Evolutionary conservation across 805 yeast species (phyloP).

Genomic region (Starmerella sirachaensis): DNA sequence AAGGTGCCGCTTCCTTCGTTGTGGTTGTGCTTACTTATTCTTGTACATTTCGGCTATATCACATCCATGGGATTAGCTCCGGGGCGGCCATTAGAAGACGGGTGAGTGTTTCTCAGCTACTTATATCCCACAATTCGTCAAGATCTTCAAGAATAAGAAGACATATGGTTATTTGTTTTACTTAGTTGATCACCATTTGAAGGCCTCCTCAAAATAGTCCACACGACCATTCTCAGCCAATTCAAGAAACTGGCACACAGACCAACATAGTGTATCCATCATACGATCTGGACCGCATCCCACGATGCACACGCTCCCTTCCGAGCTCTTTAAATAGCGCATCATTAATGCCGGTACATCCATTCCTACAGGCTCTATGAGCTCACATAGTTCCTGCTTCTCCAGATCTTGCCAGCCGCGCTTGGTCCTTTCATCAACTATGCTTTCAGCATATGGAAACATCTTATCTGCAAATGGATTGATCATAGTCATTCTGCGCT

Average conservation of each 20-base stretch:
- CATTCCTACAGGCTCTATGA: conserved; percentile 14
- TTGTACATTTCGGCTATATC: background rate
- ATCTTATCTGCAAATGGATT: conserved; percentile 10
- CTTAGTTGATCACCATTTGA: conserved; percentile 42
- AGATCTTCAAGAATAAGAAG: too few species aligned
- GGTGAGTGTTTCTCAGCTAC: background rate
- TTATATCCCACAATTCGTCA: background rate
- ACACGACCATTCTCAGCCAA: conserved; percentile 34
- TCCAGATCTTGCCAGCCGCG: background rate
- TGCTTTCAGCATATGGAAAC: background rate
- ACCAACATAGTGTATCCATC: conserved; percentile 23
- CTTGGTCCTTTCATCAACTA: background rate
- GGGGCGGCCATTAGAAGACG: too few species aligned
- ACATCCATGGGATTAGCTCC: background rate
- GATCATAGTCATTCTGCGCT: conserved; percentile 7
- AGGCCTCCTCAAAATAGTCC: conserved; percentile 64
- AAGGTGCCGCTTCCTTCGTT: too few species aligned
- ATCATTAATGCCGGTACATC: conserved; percentile 9
- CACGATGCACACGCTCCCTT: conserved; percentile 31
- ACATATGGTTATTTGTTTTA: background rate
- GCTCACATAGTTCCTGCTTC: background rate
- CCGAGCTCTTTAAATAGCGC: conserved; percentile 8
- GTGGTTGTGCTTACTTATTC: too few species aligned
- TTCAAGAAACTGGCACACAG: conserved; percentile 16
- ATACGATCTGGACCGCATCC: conserved; percentile 26